Base-by-base conservation (phyloP, 1,284 basidiomycete species). In the Sporisorium graminicola region DNA sequence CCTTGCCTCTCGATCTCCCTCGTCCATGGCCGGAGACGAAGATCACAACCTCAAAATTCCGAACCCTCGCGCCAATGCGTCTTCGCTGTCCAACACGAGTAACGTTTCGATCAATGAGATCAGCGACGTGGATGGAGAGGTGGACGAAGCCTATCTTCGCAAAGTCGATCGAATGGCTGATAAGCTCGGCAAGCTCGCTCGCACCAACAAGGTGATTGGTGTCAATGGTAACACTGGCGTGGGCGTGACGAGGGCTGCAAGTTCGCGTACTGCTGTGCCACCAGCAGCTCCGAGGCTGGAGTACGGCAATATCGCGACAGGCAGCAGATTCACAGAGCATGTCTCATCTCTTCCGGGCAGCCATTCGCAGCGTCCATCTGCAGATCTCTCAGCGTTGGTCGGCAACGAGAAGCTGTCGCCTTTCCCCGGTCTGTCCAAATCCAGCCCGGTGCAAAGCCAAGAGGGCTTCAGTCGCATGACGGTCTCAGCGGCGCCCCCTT, bases 361-460 rank as follows among this genome's bases (percentile, higher is more conserved):
- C 20, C 62, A 65, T 26, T 58, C 69, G 31, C 63, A 72, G 31
- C 55, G 59, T 46, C 59, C 69, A 26, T 72, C 69, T n/a, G 63
- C 58, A 5, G 69, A 72, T 22, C 51, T 62, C 3, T 55, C 56
- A 12, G 58, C 63, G 10, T 37, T 76, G 44, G 51, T 37, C 0
- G 56, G 60, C 5, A 79, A 80, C 53, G 71, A 74, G 46, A 80
- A 80, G 68, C 59, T 82, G 35, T 58, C 65, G 33, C 79, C 78
- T 4, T 82, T 80, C 49, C 80, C 79, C 1, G 80, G 74, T 13
- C 53, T 82, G 5, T 26, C 65, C 6, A 65, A 67, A 27, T 35
- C 53, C 0, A 75, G 66, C 42, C 64, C 59, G 3, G 44, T 65
- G 53, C 73, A 62, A 31, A 63, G 44, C 22, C 73, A 75, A 42